phyloP scores from a whole-genome alignment of 176 grass and related monocot species.

The Neostapfia colusana region DNA sequence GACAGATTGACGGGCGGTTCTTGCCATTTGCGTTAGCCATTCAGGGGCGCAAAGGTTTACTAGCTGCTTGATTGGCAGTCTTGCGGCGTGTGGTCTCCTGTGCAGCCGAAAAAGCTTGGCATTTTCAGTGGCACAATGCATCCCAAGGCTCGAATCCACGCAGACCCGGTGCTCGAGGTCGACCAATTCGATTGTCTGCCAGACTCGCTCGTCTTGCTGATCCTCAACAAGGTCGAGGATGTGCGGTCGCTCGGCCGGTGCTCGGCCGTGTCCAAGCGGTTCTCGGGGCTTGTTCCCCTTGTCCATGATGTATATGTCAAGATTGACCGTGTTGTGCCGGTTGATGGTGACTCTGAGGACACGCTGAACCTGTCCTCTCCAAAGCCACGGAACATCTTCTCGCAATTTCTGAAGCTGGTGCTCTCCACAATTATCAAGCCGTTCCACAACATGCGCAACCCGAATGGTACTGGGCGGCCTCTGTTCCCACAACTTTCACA shows the following conservation, averaged over 20 bases:
- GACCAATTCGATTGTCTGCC: conserved; percentile 79
- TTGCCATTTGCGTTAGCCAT: not conserved
- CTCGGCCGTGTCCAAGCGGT: conserved; percentile 66
- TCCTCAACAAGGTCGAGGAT: conserved; percentile 84
- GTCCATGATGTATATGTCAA: conserved; percentile 75
- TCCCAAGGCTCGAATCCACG: conserved; percentile 72
- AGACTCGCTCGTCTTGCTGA: conserved; percentile 67
- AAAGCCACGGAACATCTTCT: conserved; percentile 64
- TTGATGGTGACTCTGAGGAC: conserved; percentile 72
- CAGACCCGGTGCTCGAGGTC: conserved; percentile 51
- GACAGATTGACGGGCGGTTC: not conserved
- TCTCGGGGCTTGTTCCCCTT: conserved; percentile 57
- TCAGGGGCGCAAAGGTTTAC: not conserved
- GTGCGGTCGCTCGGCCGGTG: conserved; percentile 77
- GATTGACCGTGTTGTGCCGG: conserved; percentile 72
- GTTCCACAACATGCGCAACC: conserved; percentile 59
- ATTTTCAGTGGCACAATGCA: conserved; percentile 45
- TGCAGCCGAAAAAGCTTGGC: not conserved
- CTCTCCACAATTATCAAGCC: conserved; percentile 67
- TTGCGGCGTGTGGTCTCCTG: not conserved
- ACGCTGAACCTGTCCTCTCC: conserved; percentile 55
- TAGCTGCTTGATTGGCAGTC: not conserved
- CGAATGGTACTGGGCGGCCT: conserved; percentile 45
- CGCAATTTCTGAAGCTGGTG: conserved; percentile 74
- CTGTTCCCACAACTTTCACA: conserved; percentile 79